Conservation (phyloP, 352 stramenopile genomes). For the Phytophthora megakarya region DNA sequence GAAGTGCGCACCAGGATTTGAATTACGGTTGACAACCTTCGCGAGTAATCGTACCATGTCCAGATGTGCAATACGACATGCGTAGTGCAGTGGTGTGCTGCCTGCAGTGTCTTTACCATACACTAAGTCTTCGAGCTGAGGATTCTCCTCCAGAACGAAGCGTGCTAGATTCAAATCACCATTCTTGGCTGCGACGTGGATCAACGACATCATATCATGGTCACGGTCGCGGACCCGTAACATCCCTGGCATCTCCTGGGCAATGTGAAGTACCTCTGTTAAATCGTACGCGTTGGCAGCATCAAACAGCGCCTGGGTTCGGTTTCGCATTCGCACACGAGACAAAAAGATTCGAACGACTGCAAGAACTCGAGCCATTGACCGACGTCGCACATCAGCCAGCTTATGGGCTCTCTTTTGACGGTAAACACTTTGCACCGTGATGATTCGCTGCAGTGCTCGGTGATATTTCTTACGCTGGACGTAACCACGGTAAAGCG, state of each 20-base stretch:
- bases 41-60: slow-evolving; percentile 88
- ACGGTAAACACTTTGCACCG: slow-evolving; percentile 80
- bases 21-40: slow-evolving; percentile 87
- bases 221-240: slow-evolving; percentile 75
- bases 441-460: slow-evolving; percentile 52
- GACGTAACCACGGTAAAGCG: slow-evolving; percentile 58
- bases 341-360: slow-evolving; percentile 80
- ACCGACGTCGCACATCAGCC: slow-evolving; percentile 57
- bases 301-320: slow-evolving; percentile 77
- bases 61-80: slow-evolving; percentile 69
- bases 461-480: slow-evolving; percentile 70
- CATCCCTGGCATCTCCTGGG: slow-evolving; percentile 82
- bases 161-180: slow-evolving; percentile 81
- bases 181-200: slow-evolving; percentile 90
- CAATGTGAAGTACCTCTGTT: slow-evolving; percentile 80
- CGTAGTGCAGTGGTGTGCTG: slow-evolving; percentile 88
- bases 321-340: slow-evolving; percentile 83
- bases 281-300: slow-evolving; percentile 80
- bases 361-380: slow-evolving; percentile 70
- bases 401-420: slow-evolving; percentile 59
- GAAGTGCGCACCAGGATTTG: slow-evolving; percentile 50
- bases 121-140: slow-evolving; percentile 85
- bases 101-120: slow-evolving; percentile 77
- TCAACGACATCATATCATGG: slow-evolving; percentile 85
- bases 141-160: slow-evolving; percentile 84